Percentiles rank a stretch among this genome's conserved stretches.
Conservation (phyloP, 1,284 basidiomycete species). For the Bothia castanella region DNA sequence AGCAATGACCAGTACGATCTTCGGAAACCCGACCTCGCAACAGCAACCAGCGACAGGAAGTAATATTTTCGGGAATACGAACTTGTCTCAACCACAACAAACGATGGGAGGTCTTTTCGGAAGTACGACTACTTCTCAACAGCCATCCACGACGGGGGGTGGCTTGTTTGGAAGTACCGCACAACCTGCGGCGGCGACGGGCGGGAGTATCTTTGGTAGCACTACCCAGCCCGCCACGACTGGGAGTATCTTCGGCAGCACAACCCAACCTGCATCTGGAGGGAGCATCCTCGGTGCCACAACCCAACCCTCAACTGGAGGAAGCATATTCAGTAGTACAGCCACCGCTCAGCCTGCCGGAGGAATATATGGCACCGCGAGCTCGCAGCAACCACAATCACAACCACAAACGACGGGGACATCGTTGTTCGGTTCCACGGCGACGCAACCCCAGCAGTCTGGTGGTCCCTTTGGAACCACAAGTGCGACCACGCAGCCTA, state of each 20-base stretch:
- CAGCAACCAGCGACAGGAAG: slow-evolving; percentile 17
- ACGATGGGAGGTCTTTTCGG: slow-evolving; percentile 22
- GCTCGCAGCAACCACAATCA: slow-evolving; percentile 15
- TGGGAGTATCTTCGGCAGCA: slow-evolving; percentile 20
- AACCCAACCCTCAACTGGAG: slow-evolving; percentile 15
- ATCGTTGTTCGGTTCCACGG: slow-evolving; percentile 13
- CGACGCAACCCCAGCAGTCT: slow-evolving; percentile 17
- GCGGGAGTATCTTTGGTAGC: slow-evolving; percentile 14
- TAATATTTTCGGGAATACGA: slow-evolving; percentile 15
- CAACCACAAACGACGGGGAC: slow-evolving; percentile 17
- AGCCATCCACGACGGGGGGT: slow-evolving; percentile 10
- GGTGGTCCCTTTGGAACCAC: slow-evolving; percentile 26
- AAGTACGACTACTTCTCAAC: slow-evolving; percentile 13
- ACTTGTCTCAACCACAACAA: slow-evolving; percentile 19
- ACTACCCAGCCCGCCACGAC: slow-evolving; percentile 10
- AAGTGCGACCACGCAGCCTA: background rate
- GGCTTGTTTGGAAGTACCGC: slow-evolving; percentile 19
- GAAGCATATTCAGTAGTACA: slow-evolving; percentile 20
- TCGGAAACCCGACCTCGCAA: slow-evolving; percentile 19
- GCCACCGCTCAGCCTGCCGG: slow-evolving; percentile 16
- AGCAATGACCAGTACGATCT: slow-evolving; percentile 18
- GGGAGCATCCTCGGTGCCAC: slow-evolving; percentile 24
- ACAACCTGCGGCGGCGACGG: slow-evolving; percentile 10
- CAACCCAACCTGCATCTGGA: slow-evolving; percentile 12
- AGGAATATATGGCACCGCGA: slow-evolving; percentile 26